Percentiles rank a stretch among this genome's conserved stretches.
phyloP scores from a whole-genome alignment of 805 yeast species.

The Pichia nakasei region DNA sequence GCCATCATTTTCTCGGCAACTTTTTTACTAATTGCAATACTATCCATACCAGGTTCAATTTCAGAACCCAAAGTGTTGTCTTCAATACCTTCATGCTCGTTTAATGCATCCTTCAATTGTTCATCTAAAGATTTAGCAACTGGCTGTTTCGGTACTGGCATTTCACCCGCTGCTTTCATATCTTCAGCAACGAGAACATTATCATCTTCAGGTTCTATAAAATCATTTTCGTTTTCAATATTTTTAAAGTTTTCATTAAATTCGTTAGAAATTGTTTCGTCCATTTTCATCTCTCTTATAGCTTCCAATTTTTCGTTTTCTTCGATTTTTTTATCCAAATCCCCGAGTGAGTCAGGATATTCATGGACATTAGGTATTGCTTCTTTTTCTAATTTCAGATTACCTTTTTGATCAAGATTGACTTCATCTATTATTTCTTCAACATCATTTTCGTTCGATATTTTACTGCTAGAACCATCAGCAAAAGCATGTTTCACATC shows the following conservation, averaged over 20 bases:
- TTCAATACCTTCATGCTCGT: not conserved
- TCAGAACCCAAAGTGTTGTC: not conserved
- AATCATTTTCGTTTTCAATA: not conserved
- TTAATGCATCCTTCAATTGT: constrained; percentile 15
- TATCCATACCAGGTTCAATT: not conserved
- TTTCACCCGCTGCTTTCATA: constrained; percentile 3
- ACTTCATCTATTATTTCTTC: not conserved
- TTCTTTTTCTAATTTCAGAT: not conserved
- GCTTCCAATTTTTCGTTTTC: not conserved
- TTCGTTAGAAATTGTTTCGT: not conserved
- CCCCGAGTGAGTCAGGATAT: not conserved
- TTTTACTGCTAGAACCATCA: too few relatives aligned
- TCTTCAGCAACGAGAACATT: constrained; percentile 4
- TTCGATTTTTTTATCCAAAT: not conserved
- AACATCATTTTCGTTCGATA: not conserved
- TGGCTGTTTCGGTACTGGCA: constrained; percentile 12
- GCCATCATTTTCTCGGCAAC: constrained; percentile 20
- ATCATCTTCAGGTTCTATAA: not conserved
- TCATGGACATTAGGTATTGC: not conserved
- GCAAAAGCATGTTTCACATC: not conserved
- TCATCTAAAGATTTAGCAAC: constrained; percentile 22
- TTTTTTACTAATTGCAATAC: constrained; percentile 12
- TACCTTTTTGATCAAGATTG: not conserved
- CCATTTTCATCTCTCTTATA: not conserved
- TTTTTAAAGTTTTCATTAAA: not conserved